Conservation (phyloP, 2,329 filamentous ascomycete species). For the Monascus ruber region DNA sequence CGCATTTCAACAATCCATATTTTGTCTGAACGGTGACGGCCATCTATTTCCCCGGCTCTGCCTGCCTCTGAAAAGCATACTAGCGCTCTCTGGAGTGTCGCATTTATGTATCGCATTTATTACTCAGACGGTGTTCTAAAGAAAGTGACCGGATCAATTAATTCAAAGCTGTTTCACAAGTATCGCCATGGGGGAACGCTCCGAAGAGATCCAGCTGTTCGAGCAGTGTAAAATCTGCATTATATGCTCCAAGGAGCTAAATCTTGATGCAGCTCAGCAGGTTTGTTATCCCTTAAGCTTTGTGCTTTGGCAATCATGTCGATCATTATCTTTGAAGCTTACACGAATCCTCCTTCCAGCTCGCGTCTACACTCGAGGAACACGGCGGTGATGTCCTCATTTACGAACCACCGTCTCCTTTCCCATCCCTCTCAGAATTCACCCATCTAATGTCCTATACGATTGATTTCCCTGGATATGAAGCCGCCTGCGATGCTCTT, state of each 20-base stretch:
- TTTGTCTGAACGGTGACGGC: too few species aligned
- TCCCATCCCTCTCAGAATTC: constrained; percentile 34
- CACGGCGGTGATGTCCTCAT: constrained; percentile 39
- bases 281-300: constrained; percentile 16
- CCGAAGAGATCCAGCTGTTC: constrained; percentile 27
- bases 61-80: too few species aligned
- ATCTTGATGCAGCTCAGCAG: constrained; percentile 28
- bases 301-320: not conserved
- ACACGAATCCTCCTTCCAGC: constrained; percentile 19
- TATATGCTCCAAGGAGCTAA: constrained; percentile 31
- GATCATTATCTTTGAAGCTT: too few species aligned
- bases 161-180: not conserved
- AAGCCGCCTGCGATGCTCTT: constrained; percentile 60
- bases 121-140: too few species aligned
- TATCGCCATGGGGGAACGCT: constrained; percentile 16
- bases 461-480: constrained; percentile 84
- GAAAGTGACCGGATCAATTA: not conserved
- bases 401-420: constrained; percentile 24
- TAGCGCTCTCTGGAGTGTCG: too few species aligned
- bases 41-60: too few species aligned
- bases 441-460: constrained; percentile 63
- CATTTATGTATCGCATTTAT: too few species aligned
- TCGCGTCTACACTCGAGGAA: constrained; percentile 35
- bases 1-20: too few species aligned
- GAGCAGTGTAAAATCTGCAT: constrained; percentile 36